Base-by-base conservation (phyloP, 495 filamentous ascomycete species). In the Hypoxylon lenormandii region DNA sequence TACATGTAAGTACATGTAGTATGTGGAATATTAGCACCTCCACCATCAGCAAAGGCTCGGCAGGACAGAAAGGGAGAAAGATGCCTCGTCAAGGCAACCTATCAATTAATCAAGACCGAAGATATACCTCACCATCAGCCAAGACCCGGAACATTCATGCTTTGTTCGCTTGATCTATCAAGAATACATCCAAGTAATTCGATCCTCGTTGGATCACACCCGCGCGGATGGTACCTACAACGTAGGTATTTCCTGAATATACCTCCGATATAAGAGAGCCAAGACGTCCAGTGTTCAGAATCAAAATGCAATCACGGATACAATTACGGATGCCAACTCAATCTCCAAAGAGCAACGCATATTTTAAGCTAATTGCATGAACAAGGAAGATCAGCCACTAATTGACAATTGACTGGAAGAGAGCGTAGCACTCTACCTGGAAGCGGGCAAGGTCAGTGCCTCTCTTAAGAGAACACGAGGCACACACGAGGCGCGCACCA, bases 401-500 rank as follows among this genome's bases (percentile, higher is more conserved):
- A 28, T 28, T 28, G 26, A 33, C 30, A 33, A 33, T 33, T 7
- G 6, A 33, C 30, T 33, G 30, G 30, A 33, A 33, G 30, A 8
- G 10, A 33, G 10, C 30, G 30, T 33, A 33, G 30, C 30, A 33
- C 1, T 33, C 30, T 33, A 33, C 10, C 30, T 11, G 10, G 30
- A 33, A 33, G 10, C 10, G 6, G 30, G 30, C 38, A 42, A 42
- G 12, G 38, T 5, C 19, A 33, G 26, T 28, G 10, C 30, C 30
- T 33, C 30, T 33, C 30, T 33, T 33, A 33, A 8, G 30, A 11
- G 30, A 33, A 33, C 30, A 33, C 30, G 30, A 16, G 16, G 12
- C 38, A 23, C 40, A 64, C 49, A 56, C 51, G 40, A 55, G 50
- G 43, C 60, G 42, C 51, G 51, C 30, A 48, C 60, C 28, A 46